Conservation (phyloP, 2,329 filamentous ascomycete genomes). For the Aspergillus amoenus region DNA sequence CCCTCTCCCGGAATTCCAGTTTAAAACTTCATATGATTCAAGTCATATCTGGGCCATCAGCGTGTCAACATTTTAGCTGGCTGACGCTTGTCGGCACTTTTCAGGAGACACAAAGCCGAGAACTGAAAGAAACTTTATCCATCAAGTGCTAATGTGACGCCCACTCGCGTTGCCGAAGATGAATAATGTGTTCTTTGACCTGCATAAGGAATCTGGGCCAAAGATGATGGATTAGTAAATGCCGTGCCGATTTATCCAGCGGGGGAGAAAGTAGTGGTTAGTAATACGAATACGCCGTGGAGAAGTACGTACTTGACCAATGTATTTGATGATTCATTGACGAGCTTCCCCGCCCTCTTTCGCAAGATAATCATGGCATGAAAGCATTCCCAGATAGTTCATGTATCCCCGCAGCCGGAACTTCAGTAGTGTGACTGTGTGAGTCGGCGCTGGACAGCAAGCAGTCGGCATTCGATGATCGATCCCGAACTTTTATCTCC, state of each 20-base stretch:
- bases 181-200: not conserved
- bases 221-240: constrained; percentile 1
- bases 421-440: no score
- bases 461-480: not conserved
- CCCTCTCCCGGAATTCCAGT: not conserved
- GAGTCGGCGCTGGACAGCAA: not conserved
- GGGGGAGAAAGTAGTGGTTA: constrained; percentile 3
- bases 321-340: not conserved
- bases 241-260: constrained; percentile 28
- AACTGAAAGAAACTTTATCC: not conserved
- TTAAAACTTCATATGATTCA: not conserved
- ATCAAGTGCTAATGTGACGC: not conserved
- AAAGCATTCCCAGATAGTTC: no score
- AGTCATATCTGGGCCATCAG: not conserved
- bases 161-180: not conserved
- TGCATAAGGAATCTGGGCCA: not conserved
- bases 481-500: not conserved
- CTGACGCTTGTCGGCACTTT: not conserved
- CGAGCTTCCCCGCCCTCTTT: not conserved
- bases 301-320: no score
- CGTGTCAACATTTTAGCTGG: not conserved
- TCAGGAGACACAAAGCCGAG: not conserved
- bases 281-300: not conserved
- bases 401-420: not conserved
- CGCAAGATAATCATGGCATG: no score